Conservation (phyloP, 2,329 filamentous ascomycete species). For the Penicillium palitans region DNA sequence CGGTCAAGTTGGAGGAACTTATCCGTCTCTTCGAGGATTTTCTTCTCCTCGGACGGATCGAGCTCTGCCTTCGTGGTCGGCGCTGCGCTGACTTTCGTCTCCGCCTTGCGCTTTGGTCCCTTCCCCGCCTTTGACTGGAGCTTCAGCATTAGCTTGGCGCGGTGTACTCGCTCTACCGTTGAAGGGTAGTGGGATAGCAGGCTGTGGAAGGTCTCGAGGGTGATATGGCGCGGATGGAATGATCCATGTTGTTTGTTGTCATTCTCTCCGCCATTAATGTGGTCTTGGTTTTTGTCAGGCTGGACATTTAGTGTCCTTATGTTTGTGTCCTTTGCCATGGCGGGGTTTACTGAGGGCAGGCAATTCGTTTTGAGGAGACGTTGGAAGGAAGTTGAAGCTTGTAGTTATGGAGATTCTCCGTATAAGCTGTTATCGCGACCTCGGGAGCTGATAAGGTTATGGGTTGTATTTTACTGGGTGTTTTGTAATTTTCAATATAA, state of each 20-base stretch:
- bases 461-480: background rate
- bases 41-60: slow-evolving; percentile 9
- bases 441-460: background rate
- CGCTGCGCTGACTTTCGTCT: slow-evolving; percentile 9
- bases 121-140: slow-evolving; percentile 20
- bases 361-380: background rate
- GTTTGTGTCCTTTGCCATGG: background rate
- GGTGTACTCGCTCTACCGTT: slow-evolving; percentile 29
- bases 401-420: background rate
- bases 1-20: slow-evolving; percentile 37
- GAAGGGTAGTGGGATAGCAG: slow-evolving; percentile 31
- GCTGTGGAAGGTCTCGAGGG: slow-evolving; percentile 25
- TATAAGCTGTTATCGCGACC: background rate
- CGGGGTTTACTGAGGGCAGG: background rate
- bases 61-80: slow-evolving; percentile 5
- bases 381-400: background rate
- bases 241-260: background rate
- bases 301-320: background rate
- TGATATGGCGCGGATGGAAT: slow-evolving; percentile 31
- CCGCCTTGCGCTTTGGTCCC: slow-evolving; percentile 10
- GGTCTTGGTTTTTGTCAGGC: background rate
- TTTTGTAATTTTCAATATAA: background rate
- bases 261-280: background rate
- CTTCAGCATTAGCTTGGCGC: slow-evolving; percentile 24
- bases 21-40: slow-evolving; percentile 22